Evolutionary conservation across 805 yeast genomes (phyloP).

Genomic region (Ogataea thermomethanolica): DNA sequence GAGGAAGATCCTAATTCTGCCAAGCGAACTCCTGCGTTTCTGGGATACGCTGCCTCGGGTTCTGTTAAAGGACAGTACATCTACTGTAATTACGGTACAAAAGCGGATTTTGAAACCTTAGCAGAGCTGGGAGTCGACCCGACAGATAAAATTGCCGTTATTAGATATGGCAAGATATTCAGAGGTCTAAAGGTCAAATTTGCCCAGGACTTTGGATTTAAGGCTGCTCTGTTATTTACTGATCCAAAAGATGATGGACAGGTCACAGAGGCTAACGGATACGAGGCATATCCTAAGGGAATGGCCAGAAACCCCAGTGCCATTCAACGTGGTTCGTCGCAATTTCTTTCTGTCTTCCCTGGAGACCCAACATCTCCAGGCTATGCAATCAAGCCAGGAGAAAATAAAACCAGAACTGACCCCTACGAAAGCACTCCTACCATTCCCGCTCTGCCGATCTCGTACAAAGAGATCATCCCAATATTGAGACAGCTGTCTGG

Average conservation of each 20-base stretch:
- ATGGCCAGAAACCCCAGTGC: slow-evolving; percentile 75
- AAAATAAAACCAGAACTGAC: slow-evolving; percentile 45
- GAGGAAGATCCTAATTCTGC: slow-evolving; percentile 48
- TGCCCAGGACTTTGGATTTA: slow-evolving; percentile 69
- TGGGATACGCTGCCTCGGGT: slow-evolving; percentile 74
- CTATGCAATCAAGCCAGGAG: slow-evolving; percentile 56
- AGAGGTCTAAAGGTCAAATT: slow-evolving; percentile 74
- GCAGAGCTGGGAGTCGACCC: slow-evolving; percentile 45
- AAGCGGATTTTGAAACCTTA: slow-evolving; percentile 53
- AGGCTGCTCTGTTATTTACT: slow-evolving; percentile 62
- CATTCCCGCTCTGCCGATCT: slow-evolving; percentile 71
- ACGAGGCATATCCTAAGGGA: slow-evolving; percentile 66
- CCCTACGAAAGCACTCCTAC: slow-evolving; percentile 52
- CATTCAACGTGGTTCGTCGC: slow-evolving; percentile 74
- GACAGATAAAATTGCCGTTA: slow-evolving; percentile 58
- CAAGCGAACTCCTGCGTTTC: slow-evolving; percentile 64
- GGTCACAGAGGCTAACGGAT: slow-evolving; percentile 53
- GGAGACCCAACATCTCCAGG: slow-evolving; percentile 84
- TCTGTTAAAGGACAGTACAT: slow-evolving; percentile 65
- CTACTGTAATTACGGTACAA: slow-evolving; percentile 67
- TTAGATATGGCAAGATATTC: slow-evolving; percentile 62
- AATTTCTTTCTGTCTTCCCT: slow-evolving; percentile 55
- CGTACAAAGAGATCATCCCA: slow-evolving; percentile 60
- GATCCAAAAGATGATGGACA: slow-evolving; percentile 67
- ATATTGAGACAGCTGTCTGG: slow-evolving; percentile 58